phyloP scores from a whole-genome alignment of 2,329 filamentous ascomycete genomes.

The Hysterium pulicare region DNA sequence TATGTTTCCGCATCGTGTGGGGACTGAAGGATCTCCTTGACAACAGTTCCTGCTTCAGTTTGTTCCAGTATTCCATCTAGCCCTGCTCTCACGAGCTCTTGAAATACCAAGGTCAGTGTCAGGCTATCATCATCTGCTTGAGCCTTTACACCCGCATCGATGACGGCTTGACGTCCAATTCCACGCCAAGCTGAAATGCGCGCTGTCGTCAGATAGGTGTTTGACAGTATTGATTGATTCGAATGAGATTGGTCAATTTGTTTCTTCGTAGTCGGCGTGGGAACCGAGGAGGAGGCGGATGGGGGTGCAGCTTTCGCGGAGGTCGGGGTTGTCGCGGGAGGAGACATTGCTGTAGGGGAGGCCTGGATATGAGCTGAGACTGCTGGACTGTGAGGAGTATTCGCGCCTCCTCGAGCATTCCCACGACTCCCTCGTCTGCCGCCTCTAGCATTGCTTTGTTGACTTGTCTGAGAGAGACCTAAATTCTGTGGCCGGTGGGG shows the following conservation, averaged over 20 bases:
- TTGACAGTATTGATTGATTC: slow-evolving; percentile 55
- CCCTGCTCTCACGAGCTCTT: slow-evolving; percentile 78
- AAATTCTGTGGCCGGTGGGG: slow-evolving; percentile 51
- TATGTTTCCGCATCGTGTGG: slow-evolving; percentile 46
- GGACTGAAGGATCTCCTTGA: slow-evolving; percentile 69
- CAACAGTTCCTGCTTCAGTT: slow-evolving; percentile 64
- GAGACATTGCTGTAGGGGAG: slow-evolving; percentile 31
- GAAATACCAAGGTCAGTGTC: slow-evolving; percentile 69
- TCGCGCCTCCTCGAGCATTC: slow-evolving; percentile 24
- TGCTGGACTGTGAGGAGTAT: slow-evolving; percentile 28
- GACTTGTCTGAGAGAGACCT: slow-evolving; percentile 52
- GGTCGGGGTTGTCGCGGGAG: slow-evolving; percentile 19
- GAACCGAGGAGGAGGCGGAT: slow-evolving; percentile 1
- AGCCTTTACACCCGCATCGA: slow-evolving; percentile 63
- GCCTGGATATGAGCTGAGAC: slow-evolving; percentile 15
- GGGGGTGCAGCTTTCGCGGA: slow-evolving; percentile 2
- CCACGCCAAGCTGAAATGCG: slow-evolving; percentile 65
- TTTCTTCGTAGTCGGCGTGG: not conserved
- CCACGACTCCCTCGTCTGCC: slow-evolving; percentile 27
- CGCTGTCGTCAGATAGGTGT: slow-evolving; percentile 71
- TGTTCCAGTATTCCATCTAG: slow-evolving; percentile 67
- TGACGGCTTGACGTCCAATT: slow-evolving; percentile 63
- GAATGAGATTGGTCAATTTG: slow-evolving; percentile 11
- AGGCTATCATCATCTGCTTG: slow-evolving; percentile 65
- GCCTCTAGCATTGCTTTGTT: slow-evolving; percentile 23